phyloP scores from a whole-genome alignment of 495 filamentous ascomycete genomes.

The Tuber borchii region DNA sequence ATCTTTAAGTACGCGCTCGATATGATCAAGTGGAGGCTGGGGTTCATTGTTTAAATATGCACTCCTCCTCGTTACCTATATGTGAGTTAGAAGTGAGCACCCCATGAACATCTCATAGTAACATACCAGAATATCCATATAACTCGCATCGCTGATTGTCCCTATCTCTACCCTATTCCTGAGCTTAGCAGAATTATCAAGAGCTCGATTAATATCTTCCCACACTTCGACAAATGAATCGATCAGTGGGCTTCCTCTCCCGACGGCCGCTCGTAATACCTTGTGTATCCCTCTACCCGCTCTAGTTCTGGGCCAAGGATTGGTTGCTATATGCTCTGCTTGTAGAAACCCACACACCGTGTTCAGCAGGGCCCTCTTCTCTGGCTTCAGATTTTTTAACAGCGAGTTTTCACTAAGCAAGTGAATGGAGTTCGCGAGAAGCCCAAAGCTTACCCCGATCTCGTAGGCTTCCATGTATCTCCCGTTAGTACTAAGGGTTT shows the following conservation, averaged over 20 bases:
- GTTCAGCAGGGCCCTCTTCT: neutral
- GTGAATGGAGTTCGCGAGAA: conserved; percentile 14
- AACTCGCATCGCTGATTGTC: too few species aligned
- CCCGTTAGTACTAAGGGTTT: neutral
- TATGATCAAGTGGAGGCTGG: conserved; percentile 8
- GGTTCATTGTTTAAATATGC: neutral
- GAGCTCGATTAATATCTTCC: neutral
- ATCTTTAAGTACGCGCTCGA: conserved; percentile 10
- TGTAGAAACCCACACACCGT: conserved; percentile 12
- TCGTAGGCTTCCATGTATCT: conserved; percentile 16
- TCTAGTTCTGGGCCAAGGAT: neutral
- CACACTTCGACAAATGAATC: too few species aligned
- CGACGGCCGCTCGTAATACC: neutral
- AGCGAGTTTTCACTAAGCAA: conserved; percentile 1
- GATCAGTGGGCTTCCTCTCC: too few species aligned
- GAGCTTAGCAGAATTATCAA: neutral
- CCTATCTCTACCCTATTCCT: neutral
- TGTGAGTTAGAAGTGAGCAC: neutral
- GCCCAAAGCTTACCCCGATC: conserved; percentile 13
- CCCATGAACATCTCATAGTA: neutral
- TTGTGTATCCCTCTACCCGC: neutral
- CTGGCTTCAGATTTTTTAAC: neutral
- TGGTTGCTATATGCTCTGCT: neutral
- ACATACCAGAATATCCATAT: conserved; percentile 29
- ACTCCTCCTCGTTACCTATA: neutral